Evolutionary conservation across 768 basidiomycete species (phyloP).

Genomic region (Daedaleopsis nitida): DNA sequence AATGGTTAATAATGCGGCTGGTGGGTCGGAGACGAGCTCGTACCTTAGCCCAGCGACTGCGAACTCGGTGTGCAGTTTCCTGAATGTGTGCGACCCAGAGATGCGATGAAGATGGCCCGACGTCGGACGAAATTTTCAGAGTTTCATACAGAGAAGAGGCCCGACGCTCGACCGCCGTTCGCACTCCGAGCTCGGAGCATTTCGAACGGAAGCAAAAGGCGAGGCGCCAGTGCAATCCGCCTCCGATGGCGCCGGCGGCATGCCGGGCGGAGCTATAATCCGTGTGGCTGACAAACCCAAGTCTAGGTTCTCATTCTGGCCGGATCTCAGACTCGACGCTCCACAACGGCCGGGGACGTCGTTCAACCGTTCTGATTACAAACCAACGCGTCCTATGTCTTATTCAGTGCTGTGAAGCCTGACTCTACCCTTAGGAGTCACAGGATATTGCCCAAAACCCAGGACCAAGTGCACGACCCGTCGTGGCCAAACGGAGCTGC

Average conservation of each 20-base stretch:
- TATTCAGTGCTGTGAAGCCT: too few relatives aligned
- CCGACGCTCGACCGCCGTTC: background rate
- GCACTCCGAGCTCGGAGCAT: background rate
- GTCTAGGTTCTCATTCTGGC: background rate
- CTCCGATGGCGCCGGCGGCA: too few relatives aligned
- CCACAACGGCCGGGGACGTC: too few relatives aligned
- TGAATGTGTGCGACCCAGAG: background rate
- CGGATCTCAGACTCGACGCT: background rate
- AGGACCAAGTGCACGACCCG: background rate
- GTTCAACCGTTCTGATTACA: too few relatives aligned
- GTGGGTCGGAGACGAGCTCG: background rate
- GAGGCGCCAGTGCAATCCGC: background rate
- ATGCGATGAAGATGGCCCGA: background rate
- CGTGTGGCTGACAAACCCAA: background rate
- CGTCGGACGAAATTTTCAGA: background rate
- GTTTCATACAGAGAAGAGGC: background rate
- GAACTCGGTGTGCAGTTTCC: too few relatives aligned
- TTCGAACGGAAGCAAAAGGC: background rate
- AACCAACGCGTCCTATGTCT: too few relatives aligned
- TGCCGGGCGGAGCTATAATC: background rate
- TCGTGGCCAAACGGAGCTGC: background rate
- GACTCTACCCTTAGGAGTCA: background rate
- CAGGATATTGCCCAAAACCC: background rate
- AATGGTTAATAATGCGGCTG: background rate
- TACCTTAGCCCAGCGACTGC: background rate